phyloP scores from a whole-genome alignment of 805 yeast species.

The Zygoascus bituminiphila region DNA sequence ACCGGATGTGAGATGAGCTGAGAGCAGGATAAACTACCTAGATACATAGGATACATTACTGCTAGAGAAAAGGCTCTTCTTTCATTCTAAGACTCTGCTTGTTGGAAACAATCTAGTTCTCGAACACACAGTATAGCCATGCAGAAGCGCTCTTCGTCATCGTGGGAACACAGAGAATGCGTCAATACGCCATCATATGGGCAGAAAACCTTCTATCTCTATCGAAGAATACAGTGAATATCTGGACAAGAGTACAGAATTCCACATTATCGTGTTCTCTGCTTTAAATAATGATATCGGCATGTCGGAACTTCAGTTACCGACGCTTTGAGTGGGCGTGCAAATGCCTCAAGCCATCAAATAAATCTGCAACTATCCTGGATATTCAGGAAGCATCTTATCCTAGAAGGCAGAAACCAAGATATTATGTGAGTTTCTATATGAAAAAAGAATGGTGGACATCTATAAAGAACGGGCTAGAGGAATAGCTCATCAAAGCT shows the following conservation, averaged over 20 bases:
- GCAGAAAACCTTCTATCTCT: conserved; percentile 12
- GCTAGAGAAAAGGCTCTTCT: not conserved
- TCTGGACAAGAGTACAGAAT: conserved; percentile 1
- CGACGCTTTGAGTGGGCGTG: conserved; percentile 33
- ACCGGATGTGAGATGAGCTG: too few relatives aligned
- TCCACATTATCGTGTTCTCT: conserved; percentile 12
- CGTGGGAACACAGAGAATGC: conserved; percentile 4
- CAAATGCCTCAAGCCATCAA: conserved; percentile 25
- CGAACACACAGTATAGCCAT: conserved; percentile 9
- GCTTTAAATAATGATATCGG: conserved; percentile 25
- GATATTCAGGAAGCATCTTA: conserved; percentile 24
- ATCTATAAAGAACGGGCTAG: conserved; percentile 18
- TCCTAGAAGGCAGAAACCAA: conserved; percentile 25
- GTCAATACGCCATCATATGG: conserved; percentile 18
- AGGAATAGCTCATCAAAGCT: conserved; percentile 22
- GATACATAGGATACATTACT: not conserved
- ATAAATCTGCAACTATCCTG: conserved; percentile 28
- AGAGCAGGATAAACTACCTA: too few relatives aligned
- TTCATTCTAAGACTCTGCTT: not conserved
- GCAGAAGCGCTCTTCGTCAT: conserved; percentile 12
- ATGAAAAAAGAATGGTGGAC: conserved; percentile 29
- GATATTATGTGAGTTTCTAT: conserved; percentile 29
- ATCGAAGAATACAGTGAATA: conserved; percentile 9
- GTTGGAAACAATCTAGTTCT: conserved; percentile 6
- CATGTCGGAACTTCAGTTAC: conserved; percentile 25